Conservation (phyloP, 1,284 basidiomycete genomes). For the Cutaneotrichosporon sp. region DNA sequence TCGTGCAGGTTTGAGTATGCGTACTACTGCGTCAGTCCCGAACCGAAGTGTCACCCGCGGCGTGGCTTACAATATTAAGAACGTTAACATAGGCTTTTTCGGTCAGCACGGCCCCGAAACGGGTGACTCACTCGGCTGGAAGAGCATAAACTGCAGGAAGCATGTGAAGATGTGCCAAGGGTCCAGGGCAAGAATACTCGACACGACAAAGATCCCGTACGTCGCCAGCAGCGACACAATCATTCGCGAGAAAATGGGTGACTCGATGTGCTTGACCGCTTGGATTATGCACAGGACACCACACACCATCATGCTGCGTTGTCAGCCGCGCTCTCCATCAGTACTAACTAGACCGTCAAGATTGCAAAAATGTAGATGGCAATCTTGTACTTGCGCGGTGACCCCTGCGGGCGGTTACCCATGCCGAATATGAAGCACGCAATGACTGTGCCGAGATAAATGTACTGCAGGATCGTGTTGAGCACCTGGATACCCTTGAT, state of each 20-base stretch:
- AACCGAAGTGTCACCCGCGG: neutral
- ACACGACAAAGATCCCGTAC: constrained; percentile 74
- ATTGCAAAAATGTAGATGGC: constrained; percentile 70
- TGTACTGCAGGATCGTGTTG: constrained; percentile 57
- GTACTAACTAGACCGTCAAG: constrained; percentile 67
- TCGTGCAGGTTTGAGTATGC: constrained; percentile 56
- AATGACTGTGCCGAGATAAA: constrained; percentile 75
- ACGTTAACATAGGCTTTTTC: constrained; percentile 15
- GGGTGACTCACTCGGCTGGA: constrained; percentile 50
- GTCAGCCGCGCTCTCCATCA: too few species aligned
- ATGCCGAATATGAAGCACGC: constrained; percentile 91
- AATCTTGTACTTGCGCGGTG: constrained; percentile 77
- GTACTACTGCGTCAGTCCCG: neutral
- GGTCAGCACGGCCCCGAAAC: constrained; percentile 8
- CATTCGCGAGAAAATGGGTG: constrained; percentile 57
- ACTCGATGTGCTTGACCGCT: constrained; percentile 58
- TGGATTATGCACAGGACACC: constrained; percentile 69
- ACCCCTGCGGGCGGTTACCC: constrained; percentile 88
- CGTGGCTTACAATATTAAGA: constrained; percentile 11
- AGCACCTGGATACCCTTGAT: constrained; percentile 42
- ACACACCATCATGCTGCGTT: constrained; percentile 51
- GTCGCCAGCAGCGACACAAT: constrained; percentile 56
- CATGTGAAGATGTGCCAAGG: constrained; percentile 70
- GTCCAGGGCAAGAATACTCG: constrained; percentile 70
- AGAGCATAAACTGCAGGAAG: constrained; percentile 78